phyloP scores from a whole-genome alignment of 176 grass and related monocot genomes.

The barley (Hordeum vulgare) region DNA sequence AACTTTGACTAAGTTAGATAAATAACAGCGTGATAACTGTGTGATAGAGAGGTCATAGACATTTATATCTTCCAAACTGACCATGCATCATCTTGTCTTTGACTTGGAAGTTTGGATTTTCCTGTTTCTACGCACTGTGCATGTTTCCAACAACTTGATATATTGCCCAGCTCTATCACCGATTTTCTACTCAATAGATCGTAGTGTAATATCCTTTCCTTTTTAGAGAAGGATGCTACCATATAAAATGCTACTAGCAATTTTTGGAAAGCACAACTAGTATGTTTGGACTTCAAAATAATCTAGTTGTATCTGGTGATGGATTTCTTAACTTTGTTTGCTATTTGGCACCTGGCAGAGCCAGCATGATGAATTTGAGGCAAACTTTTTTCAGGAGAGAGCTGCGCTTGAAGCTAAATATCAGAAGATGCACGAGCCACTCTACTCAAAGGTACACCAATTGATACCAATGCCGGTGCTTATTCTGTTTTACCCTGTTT shows the following conservation, averaged over 20 bases:
- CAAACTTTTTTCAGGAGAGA: constrained; percentile 81
- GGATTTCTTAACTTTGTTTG: no score
- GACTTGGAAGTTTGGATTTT: no score
- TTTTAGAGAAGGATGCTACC: no score
- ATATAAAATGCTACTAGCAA: neutral
- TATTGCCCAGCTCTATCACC: neutral
- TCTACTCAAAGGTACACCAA: constrained; percentile 64
- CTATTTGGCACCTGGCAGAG: no score
- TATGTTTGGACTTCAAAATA: neutral
- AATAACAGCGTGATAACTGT: no score
- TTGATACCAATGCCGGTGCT: neutral
- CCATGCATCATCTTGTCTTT: no score
- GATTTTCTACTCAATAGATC: neutral
- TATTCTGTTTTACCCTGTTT: no score
- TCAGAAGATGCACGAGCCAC: constrained; percentile 83
- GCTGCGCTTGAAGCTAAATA: constrained; percentile 86
- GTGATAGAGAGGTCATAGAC: no score
- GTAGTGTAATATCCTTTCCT: neutral
- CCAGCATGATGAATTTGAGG: constrained; percentile 68
- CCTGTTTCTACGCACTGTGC: no score
- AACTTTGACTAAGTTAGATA: no score
- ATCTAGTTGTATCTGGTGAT: no score
- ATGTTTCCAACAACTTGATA: neutral
- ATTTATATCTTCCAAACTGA: no score
- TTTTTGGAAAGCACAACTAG: neutral